A percentile compares a stretch with the other conserved stretches of the same genome.
Evolutionary conservation across 345 rosid genomes (phyloP).

Genomic region (Arabidopsis suecica): DNA sequence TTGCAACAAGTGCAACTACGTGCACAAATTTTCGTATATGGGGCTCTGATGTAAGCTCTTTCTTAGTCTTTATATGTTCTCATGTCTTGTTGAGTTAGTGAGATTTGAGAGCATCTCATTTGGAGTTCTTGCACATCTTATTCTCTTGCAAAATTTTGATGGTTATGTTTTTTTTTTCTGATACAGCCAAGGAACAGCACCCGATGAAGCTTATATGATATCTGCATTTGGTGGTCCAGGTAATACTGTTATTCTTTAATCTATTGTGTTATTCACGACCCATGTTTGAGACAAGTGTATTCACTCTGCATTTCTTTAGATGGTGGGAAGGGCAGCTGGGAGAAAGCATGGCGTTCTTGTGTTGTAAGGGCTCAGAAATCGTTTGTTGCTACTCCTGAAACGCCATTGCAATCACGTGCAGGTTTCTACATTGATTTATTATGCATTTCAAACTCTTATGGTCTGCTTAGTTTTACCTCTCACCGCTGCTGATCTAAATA

Average conservation of each 20-base stretch:
- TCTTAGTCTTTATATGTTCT: slow-evolving; percentile 18
- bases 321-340: slow-evolving; percentile 87
- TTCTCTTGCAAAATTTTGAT: slow-evolving; percentile 30
- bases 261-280: slow-evolving; percentile 22
- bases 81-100: slow-evolving; percentile 27
- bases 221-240: slow-evolving; percentile 98
- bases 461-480: slow-evolving; percentile 29
- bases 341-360: slow-evolving; percentile 74
- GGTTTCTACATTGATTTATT: slow-evolving; percentile 52
- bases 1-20: slow-evolving; percentile 98
- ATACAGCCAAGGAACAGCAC: slow-evolving; percentile 86
- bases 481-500: slow-evolving; percentile 52
- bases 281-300: background rate
- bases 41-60: slow-evolving; percentile 84
- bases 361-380: slow-evolving; percentile 69
- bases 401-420: slow-evolving; percentile 69
- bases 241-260: slow-evolving; percentile 44
- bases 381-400: slow-evolving; percentile 57
- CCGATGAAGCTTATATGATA: slow-evolving; percentile 96
- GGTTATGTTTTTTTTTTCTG: slow-evolving; percentile 20
- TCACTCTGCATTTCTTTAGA: slow-evolving; percentile 54
- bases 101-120: slow-evolving; percentile 15
- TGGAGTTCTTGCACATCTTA: slow-evolving; percentile 9
- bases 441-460: slow-evolving; percentile 8
- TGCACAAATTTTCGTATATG: slow-evolving; percentile 98